Percentiles rank a stretch among this genome's conserved stretches.
These are phyloP conservation scores for Camillea tinctor DNA, from an alignment of 2,329 filamentous ascomycete species.

Conservation along the genomic window DNA sequence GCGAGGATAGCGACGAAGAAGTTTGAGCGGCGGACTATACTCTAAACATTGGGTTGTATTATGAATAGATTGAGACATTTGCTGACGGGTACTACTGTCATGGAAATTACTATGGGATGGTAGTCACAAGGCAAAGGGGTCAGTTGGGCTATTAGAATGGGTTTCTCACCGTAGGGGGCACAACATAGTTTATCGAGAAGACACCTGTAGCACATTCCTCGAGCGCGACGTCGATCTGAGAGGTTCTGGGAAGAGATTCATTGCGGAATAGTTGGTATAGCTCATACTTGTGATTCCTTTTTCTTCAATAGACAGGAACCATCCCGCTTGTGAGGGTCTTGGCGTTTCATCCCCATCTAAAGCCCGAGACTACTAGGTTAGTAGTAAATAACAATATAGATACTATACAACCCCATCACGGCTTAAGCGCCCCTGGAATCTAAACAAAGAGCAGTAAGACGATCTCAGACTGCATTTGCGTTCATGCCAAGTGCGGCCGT, in stretches of 20 bases:
- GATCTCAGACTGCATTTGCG: no score
- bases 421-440: no score
- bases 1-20: slow-evolving; percentile 92
- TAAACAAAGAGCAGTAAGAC: no score
- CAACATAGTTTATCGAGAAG: not conserved
- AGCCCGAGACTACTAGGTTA: no score
- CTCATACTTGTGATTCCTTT: not conserved
- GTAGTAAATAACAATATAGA: no score
- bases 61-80: slow-evolving; percentile 12
- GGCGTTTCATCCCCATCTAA: no score
- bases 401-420: no score
- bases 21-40: slow-evolving; percentile 44
- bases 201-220: not conserved
- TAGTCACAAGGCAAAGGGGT: not conserved
- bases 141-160: not conserved
- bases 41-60: slow-evolving; percentile 1
- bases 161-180: not conserved
- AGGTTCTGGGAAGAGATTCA: not conserved
- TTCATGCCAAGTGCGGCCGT: no score
- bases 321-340: not conserved
- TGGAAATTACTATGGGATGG: not conserved
- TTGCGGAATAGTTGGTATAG: not conserved
- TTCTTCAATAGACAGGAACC: not conserved
- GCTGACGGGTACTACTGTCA: not conserved
- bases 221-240: not conserved